A percentile compares a stretch with the other conserved stretches of the same genome.
Conservation (phyloP, 768 basidiomycete species). For the Mrakia gelida region DNA sequence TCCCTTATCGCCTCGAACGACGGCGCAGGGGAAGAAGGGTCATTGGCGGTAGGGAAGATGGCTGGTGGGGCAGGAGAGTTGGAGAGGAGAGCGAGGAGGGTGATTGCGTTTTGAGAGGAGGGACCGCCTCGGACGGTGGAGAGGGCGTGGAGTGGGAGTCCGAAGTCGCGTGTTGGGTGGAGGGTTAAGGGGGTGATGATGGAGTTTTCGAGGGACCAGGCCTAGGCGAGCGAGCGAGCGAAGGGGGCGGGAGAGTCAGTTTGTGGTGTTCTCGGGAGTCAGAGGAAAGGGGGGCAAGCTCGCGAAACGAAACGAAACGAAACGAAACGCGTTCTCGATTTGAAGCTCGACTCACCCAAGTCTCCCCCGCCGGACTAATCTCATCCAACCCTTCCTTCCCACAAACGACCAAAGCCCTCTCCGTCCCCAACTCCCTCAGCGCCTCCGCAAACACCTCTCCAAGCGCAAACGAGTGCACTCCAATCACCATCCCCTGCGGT, state of each 20-base stretch:
- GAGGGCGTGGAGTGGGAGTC: slow-evolving; percentile 66
- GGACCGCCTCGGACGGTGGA: slow-evolving; percentile 63
- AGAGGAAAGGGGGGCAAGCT: too few relatives aligned
- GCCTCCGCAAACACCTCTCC: slow-evolving; percentile 76
- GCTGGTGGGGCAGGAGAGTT: slow-evolving; percentile 21
- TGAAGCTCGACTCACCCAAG: slow-evolving; percentile 57
- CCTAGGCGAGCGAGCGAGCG: slow-evolving; percentile 47
- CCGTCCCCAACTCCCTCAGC: slow-evolving; percentile 65
- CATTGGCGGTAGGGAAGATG: slow-evolving; percentile 34
- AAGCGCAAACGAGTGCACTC: slow-evolving; percentile 75
- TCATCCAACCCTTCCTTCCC: slow-evolving; percentile 89
- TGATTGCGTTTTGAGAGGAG: slow-evolving; percentile 75
- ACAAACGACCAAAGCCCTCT: slow-evolving; percentile 85
- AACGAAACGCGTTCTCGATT: too few relatives aligned
- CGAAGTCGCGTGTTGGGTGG: slow-evolving; percentile 66
- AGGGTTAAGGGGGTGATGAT: slow-evolving; percentile 60
- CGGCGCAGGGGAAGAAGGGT: not conserved
- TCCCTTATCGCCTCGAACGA: slow-evolving; percentile 59
- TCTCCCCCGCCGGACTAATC: slow-evolving; percentile 88
- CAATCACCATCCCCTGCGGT: slow-evolving; percentile 84
- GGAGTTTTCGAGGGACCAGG: slow-evolving; percentile 59
- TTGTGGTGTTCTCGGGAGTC: too few relatives aligned
- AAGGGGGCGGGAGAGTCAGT: not conserved
- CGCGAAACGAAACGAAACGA: not conserved
- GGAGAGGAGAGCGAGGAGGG: slow-evolving; percentile 61